phyloP scores from a whole-genome alignment of 106 monocot species.

The Platanthera zijinensis region DNA sequence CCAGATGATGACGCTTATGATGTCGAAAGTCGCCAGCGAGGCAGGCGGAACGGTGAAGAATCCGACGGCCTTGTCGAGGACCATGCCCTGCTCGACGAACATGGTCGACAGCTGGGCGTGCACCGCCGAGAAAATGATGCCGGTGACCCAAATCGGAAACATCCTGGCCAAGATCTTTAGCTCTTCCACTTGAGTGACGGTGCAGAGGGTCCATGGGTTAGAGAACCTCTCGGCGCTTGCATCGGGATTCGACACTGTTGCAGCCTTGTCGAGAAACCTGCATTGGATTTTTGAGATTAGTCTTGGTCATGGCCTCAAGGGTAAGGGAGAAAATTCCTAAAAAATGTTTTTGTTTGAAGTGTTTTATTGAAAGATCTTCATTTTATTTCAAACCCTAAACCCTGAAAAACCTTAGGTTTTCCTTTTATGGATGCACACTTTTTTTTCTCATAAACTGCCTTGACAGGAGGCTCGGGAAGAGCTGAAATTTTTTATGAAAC shows the following conservation, averaged over 20 bases:
- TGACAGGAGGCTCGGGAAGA: no score
- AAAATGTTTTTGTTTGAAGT: no score
- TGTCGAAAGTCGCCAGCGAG: constrained; percentile 49
- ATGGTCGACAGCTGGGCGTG: constrained; percentile 47
- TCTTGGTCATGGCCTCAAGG: neutral
- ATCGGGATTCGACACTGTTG: constrained; percentile 21
- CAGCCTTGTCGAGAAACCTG: constrained; percentile 62
- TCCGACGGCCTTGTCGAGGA: constrained; percentile 31
- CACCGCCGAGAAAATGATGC: constrained; percentile 42
- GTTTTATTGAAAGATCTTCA: no score
- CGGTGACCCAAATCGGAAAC: constrained; percentile 56
- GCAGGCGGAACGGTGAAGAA: constrained; percentile 58
- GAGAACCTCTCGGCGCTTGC: constrained; percentile 14
- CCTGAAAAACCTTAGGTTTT: no score
- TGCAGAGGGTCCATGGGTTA: constrained; percentile 55
- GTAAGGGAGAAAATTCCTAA: neutral
- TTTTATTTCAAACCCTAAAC: no score
- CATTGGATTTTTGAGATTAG: neutral
- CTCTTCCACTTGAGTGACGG: constrained; percentile 69
- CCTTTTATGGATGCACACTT: no score
- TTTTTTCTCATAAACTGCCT: no score
- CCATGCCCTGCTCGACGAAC: constrained; percentile 76
- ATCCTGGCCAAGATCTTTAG: constrained; percentile 55
- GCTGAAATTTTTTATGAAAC: no score
- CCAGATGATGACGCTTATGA: constrained; percentile 45